phyloP scores from a whole-genome alignment of 192 early-diverging fungal species.

The Podila epicladia region DNA sequence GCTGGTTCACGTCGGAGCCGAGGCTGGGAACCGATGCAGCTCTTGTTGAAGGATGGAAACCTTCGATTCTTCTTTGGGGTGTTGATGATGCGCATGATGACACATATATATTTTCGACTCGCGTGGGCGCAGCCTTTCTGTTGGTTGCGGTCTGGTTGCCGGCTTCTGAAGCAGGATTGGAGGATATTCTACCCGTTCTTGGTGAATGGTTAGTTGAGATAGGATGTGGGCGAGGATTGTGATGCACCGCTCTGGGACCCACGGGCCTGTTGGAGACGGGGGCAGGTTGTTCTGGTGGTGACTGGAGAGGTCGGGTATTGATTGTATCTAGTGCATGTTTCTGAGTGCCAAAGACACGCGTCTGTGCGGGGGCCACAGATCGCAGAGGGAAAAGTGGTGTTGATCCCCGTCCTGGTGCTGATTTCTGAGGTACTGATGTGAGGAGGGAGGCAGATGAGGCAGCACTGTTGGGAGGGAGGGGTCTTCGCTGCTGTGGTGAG shows the following conservation, averaged over 20 bases:
- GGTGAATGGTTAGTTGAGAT: neutral
- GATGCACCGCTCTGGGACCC: neutral
- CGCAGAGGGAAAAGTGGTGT: constrained; percentile 32
- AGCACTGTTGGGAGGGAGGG: neutral
- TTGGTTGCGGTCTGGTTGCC: neutral
- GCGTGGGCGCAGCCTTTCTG: neutral
- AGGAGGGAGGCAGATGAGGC: constrained; percentile 3
- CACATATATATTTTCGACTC: too few relatives aligned
- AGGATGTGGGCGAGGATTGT: neutral
- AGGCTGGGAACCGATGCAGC: too few relatives aligned
- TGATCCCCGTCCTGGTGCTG: neutral
- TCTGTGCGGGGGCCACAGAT: constrained; percentile 37
- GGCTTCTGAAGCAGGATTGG: neutral
- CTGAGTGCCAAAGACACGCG: constrained; percentile 34
- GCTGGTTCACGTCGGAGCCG: too few relatives aligned
- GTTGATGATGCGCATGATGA: too few relatives aligned
- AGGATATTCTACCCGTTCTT: neutral
- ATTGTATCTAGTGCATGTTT: constrained; percentile 35
- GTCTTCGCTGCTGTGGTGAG: constrained; percentile 1
- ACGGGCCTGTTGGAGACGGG: neutral
- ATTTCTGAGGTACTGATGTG: neutral
- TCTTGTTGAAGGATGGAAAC: too few relatives aligned
- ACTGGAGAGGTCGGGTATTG: constrained; percentile 1
- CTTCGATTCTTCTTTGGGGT: too few relatives aligned
- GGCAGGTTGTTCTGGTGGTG: constrained; percentile 1